Evolutionary conservation across 176 grass and related monocot genomes (phyloP), one percentile per base, ranked within the genome.

Genomic region (Oryza punctata): DNA sequence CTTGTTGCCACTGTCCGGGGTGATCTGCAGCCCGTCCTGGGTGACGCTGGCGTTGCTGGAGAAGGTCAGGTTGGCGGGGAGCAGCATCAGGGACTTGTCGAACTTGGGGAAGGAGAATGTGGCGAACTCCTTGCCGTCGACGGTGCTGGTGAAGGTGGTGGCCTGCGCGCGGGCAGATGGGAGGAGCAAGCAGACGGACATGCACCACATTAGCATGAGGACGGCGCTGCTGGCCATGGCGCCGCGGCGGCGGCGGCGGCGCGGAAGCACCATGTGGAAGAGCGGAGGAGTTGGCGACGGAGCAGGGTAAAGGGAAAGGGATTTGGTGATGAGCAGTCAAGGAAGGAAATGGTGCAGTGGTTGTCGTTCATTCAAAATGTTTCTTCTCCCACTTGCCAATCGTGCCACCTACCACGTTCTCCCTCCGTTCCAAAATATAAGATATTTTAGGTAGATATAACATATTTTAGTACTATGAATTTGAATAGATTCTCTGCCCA

Each of bases 1-100:
- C 0, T 7, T 1, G 83, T 90, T 96, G 2, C 0, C 0, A 1
- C 5, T 81, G 49, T 98, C 93, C 11, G 91, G 82, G 19, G 96
- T 98, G 89, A 98, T 38, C 85, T 98, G 96, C 9, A 98, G 93
- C n/a, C 91, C 89, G 3, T 38, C 9, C 19, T 16, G 7, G 80
- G 0, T 43, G 77, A 91, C 32, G 76, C 0, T 60, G 65, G 96
- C 47, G 76, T 86, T 70, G 13, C 0, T 0, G 0, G 15, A 2
- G 30, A 94, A 7, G 0, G 83, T 80, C 64, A 98, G 76, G 67
- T 87, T 78, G n/a, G 5, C n/a, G 28, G 12, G 0, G 32, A 65
- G 21, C 26, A 14, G 3, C 1, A 2, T 0, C 9, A 41, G 23
- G 28, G 52, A 21, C 8, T 0, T 0, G 2, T 45, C 28, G 80